Percentiles rank a stretch among this genome's conserved stretches.
Evolutionary conservation across 2,329 filamentous ascomycete species (phyloP).

Genomic region (Hypoxylon sp.): DNA sequence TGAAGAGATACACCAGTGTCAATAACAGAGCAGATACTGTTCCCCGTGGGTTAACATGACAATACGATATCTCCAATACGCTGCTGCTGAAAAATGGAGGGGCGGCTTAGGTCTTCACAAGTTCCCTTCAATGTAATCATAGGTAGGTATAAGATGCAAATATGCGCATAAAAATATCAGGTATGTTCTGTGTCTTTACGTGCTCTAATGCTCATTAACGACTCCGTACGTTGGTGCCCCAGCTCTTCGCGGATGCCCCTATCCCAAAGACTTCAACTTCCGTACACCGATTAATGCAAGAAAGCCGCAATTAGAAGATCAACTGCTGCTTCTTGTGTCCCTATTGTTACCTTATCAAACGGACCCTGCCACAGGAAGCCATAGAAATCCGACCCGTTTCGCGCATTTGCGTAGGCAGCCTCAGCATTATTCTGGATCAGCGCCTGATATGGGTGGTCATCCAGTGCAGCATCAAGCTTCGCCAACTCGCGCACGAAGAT

Average conservation of each 20-base stretch:
- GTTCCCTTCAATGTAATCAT: background rate
- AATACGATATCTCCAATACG: background rate
- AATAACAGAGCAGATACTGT: background rate
- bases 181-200: background rate
- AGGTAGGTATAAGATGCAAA: conserved; percentile 5
- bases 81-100: background rate
- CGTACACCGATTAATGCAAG: conserved; percentile 6
- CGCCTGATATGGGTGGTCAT: conserved; percentile 59
- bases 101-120: background rate
- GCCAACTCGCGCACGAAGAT: conserved; percentile 71
- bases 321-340: conserved; percentile 68
- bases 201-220: conserved; percentile 1
- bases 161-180: background rate
- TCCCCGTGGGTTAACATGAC: background rate
- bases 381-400: conserved; percentile 57
- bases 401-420: conserved; percentile 67
- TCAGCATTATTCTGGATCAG: conserved; percentile 68
- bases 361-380: conserved; percentile 70
- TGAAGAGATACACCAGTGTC: background rate
- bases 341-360: conserved; percentile 60
- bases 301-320: conserved; percentile 68
- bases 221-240: background rate
- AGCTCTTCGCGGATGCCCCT: background rate
- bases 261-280: background rate
- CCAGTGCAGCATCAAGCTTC: conserved; percentile 63